Evolutionary conservation across 805 yeast species (phyloP), one percentile per base, ranked within the genome.

Genomic region (Lipomyces anomalus): DNA sequence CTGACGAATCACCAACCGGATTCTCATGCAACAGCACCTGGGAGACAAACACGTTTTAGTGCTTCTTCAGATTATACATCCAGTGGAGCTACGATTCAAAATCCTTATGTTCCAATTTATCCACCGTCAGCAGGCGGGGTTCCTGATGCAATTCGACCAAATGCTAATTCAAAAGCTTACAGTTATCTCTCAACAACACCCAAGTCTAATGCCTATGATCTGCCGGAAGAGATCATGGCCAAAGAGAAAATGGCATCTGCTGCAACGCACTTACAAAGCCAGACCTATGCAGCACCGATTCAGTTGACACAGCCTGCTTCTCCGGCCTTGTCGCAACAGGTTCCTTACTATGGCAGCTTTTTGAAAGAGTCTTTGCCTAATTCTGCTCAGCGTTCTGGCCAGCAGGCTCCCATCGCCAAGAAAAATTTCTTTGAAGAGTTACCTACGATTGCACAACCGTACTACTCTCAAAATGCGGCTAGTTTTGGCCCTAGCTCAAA

Each of bases 131-230:
- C n/a, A n/a, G n/a, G n/a, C n/a, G n/a, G n/a, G n/a, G n/a, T n/a
- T n/a, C n/a, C n/a, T n/a, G n/a, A n/a, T n/a, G n/a, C n/a, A n/a
- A n/a, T n/a, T n/a, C n/a, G n/a, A n/a, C n/a, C n/a, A n/a, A n/a
- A n/a, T n/a, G n/a, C n/a, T n/a, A n/a, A n/a, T n/a, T n/a, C n/a
- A n/a, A n/a, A n/a, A n/a, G n/a, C n/a, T 13, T 13, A 26, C 11
- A 26, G 30, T 13, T 26, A 26, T 26, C 30, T 26, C 11, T 9
- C 9, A 13, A 13, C 11, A 9, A 9, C 30, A 13, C 30, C 30
- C 30, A 26, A 26, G 30, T 20, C 26, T 13, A 16, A 82, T 64
- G 87, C 88, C 0, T 83, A 81, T 56, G 92, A 83, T 58, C 81
- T 83, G 57, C 90, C 90, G 1, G 65, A 69, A 18, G 77, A 71